Base-by-base conservation (phyloP, 768 basidiomycete species). In the Rhodotorula graminis region DNA sequence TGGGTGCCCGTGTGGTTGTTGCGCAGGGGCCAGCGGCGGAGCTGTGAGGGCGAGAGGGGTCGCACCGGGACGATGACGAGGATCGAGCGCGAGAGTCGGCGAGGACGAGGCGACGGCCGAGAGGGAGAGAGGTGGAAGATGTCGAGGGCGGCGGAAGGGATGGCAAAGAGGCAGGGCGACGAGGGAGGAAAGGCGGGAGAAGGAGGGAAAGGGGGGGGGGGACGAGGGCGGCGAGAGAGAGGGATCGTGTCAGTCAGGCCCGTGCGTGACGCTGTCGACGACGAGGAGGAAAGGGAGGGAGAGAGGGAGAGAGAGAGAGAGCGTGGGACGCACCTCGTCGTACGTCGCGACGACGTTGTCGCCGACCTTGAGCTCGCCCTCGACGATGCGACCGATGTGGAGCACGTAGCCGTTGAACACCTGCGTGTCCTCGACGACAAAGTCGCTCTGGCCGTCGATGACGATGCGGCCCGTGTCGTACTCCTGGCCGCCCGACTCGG, bases 1-100 rank as follows among this genome's bases (percentile, higher is more conserved):
- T 99, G 96, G 0, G 96, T 99, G 31, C 89, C 96, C 40, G 96
- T 98, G 83, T 99, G 96, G 79, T 99, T 99, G 82, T 93, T 98
- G 65, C 94, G 88, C 62, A 99, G 83, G 0, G 95, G 94, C 90
- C 92, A 93, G 62, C 96, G 87, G 50, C 96, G 91, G 49, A 91
- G 86, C 50, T 52, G 50, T 90, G 92, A 71, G 27, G 21, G 19
- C 1, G 29, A 49, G n/a, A 33, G 53, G 47, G 2, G 64, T 33
- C 50, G 57, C 49, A 21, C 64, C 31, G 6, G 37, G 25, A 57
- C 10, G 57, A 58, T 12, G 15, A 59, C 44, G 37, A 37, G 37
- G 37, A 9, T 9, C 37, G 37, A 37, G 37, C 37, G 37, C 4
- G 37, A n/a, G n/a, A n/a, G n/a, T n/a, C n/a, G 37, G 37, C 37